Percentiles rank a stretch among this genome's conserved stretches.
phyloP scores from a whole-genome alignment of 257 asterid species.

The Solanum sejunctum region DNA sequence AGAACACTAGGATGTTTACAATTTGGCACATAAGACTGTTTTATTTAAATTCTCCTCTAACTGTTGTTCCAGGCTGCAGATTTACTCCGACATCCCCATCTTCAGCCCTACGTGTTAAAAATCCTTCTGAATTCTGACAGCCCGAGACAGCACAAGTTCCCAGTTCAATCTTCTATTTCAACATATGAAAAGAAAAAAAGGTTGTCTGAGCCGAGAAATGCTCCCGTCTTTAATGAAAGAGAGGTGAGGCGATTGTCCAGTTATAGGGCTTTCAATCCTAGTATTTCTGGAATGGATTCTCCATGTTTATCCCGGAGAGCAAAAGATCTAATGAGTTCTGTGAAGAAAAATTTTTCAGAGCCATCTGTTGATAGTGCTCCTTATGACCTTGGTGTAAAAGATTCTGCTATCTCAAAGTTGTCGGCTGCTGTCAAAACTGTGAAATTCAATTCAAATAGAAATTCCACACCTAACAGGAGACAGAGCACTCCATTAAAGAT shows the following conservation, averaged over 20 bases:
- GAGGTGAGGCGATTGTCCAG: slow-evolving; percentile 69
- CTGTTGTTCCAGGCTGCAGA: slow-evolving; percentile 66
- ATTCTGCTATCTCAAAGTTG: slow-evolving; percentile 23
- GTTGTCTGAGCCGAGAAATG: slow-evolving; percentile 33
- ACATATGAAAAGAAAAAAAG: slow-evolving; percentile 40
- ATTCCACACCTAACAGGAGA: slow-evolving; percentile 36
- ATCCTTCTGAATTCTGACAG: slow-evolving; percentile 42
- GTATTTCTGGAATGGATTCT: slow-evolving; percentile 68
- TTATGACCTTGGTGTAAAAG: slow-evolving; percentile 26
- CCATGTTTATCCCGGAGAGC: slow-evolving; percentile 40
- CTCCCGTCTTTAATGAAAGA: slow-evolving; percentile 3
- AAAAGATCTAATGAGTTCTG: slow-evolving; percentile 24
- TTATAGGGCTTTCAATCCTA: slow-evolving; percentile 88
- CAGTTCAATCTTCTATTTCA: slow-evolving; percentile 18
- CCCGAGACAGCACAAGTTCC: slow-evolving; percentile 52
- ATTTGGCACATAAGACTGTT: not conserved
- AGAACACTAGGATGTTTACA: not conserved
- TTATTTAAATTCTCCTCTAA: not conserved
- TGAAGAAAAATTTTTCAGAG: slow-evolving; percentile 28
- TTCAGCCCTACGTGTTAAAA: slow-evolving; percentile 56
- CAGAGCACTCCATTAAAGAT: slow-evolving; percentile 48
- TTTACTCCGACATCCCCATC: slow-evolving; percentile 70
- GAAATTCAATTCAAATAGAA: slow-evolving; percentile 22
- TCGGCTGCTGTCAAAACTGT: slow-evolving; percentile 29
- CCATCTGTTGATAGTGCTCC: slow-evolving; percentile 36